Evolutionary conservation across 1,284 basidiomycete species (phyloP), one percentile per base, ranked within the genome.

Genomic region (Agroathelia rolfsii): DNA sequence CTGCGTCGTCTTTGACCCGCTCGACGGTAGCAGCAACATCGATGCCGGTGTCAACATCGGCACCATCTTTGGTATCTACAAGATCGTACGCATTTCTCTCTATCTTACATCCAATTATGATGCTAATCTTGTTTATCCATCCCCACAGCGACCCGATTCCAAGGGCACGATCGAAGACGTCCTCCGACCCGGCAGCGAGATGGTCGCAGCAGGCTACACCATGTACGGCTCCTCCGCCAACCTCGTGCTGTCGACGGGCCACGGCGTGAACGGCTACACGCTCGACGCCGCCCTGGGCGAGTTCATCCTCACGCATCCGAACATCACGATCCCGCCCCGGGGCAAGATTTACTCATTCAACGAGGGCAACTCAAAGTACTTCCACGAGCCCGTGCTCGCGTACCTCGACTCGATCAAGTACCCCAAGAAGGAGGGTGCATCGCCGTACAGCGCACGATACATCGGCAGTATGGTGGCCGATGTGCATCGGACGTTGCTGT

Each of bases 331-430:
- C 45, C 95, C 95, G 5, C 48, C 75, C 15, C 81, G 95, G 37
- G 95, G 95, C 46, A 98, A 98, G 68, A 98, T 98, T 54, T 98
- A 99, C 68, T 97, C 93, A 12, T 94, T 97, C 73, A 99, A 98
- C 63, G 95, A 99, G 64, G 94, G 94, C 43, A 98, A 98, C 65
- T 76, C 88, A 34, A 69, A 84, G 69, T 93, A 92, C 66, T 98
- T 95, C 71, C 71, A 95, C 63, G 66, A 76, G 32, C 88, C 88
- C 10, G 84, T 88, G 34, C 64, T 66, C 45, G 76, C 82, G 39
- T 98, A 97, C 64, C 75, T 99, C 42, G 81, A 95, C 44, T 87
- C 82, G 46, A 89, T 99, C 75, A 99, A 99, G 62, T 94, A 69
- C 62, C 89, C 90, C 7, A 46, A 66, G 24, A 58, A 71, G 32